Evolutionary conservation across 2,329 filamentous ascomycete genomes (phyloP).

Genomic region (Talaromyces piceae): DNA sequence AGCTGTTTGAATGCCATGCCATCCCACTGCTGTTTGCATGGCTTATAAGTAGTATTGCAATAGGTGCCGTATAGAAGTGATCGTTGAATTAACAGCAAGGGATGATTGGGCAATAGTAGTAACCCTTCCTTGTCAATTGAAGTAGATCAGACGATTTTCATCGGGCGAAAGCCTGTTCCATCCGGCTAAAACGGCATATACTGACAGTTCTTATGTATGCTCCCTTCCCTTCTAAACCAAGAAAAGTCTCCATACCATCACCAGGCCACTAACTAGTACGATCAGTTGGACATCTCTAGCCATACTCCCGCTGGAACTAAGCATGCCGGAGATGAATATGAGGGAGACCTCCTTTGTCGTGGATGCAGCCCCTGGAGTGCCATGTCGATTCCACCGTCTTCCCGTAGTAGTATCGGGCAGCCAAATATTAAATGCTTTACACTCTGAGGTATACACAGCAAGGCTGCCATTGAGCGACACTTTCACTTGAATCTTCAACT

Average conservation of each 20-base stretch:
- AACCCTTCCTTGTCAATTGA: background rate
- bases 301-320: background rate
- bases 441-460: background rate
- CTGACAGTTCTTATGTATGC: constrained; percentile 1
- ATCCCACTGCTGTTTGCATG: no score
- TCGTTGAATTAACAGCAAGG: background rate
- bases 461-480: constrained; percentile 1
- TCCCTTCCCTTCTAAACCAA: background rate
- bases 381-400: background rate
- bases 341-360: background rate
- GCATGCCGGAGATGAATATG: background rate
- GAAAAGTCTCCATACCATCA: background rate
- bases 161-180: constrained; percentile 2
- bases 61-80: background rate
- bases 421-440: background rate
- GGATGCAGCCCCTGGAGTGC: background rate
- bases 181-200: background rate
- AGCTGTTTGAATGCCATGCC: no score
- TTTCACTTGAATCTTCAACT: background rate
- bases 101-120: background rate
- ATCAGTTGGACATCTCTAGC: background rate
- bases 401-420: background rate
- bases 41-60: background rate
- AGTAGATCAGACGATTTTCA: background rate
- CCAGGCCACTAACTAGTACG: background rate